Evolutionary conservation across 768 basidiomycete genomes (phyloP).

Genomic region (Auricularia auricula-judae): DNA sequence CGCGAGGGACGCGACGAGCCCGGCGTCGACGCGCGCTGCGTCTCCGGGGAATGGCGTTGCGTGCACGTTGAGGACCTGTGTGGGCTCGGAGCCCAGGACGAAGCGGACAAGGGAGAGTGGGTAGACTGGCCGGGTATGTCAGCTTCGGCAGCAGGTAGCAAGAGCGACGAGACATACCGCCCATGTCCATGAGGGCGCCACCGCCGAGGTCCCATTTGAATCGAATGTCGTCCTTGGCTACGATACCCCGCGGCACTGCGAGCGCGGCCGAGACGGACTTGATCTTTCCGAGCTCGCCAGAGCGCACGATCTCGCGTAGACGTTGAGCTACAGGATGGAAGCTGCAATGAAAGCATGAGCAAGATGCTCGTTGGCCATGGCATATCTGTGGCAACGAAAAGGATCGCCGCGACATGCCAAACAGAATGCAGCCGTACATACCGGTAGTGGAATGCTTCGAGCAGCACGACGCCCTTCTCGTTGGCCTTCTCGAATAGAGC

Average conservation of each 20-base stretch:
- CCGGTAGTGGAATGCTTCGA: constrained; percentile 21
- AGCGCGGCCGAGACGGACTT: constrained; percentile 4
- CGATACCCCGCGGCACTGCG: constrained; percentile 2
- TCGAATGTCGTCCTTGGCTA: constrained; percentile 12
- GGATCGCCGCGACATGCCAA: background rate
- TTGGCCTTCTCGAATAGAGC: constrained; percentile 18
- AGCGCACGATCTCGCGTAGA: constrained; percentile 7
- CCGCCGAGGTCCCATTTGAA: constrained; percentile 15
- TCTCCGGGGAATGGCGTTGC: background rate
- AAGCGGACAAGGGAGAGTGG: background rate
- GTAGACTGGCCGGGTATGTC: background rate
- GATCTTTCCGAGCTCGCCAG: constrained; percentile 12
- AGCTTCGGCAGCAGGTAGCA: background rate
- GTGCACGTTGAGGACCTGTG: background rate
- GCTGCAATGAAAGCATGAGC: background rate
- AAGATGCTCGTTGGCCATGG: background rate
- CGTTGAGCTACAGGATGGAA: constrained; percentile 14
- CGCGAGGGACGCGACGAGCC: constrained; percentile 2
- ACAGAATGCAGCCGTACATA: constrained; percentile 1
- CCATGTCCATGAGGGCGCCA: constrained; percentile 17
- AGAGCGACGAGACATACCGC: constrained; percentile 4
- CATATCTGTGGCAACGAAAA: background rate
- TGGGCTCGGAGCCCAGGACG: background rate
- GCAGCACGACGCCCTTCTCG: constrained; percentile 15
- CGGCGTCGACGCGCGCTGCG: background rate